Evolutionary conservation across 2,329 filamentous ascomycete genomes (phyloP).

Genomic region (Venturia effusa): DNA sequence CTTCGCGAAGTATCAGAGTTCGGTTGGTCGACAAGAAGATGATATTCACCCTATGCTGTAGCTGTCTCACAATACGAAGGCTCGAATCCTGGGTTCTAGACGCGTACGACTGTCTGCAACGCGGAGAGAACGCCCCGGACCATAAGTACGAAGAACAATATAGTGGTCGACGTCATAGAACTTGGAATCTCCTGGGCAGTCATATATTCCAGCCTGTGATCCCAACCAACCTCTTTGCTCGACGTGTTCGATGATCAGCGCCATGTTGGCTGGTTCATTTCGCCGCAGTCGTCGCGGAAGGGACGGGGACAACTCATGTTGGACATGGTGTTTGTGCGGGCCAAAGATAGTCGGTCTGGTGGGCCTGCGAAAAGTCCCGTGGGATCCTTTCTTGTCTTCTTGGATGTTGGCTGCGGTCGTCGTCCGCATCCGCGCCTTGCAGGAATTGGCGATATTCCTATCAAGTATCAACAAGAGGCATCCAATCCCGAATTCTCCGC

Average conservation of each 20-base stretch:
- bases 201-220: not conserved
- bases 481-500: not conserved
- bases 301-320: not conserved
- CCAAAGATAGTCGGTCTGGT: not conserved
- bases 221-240: not conserved
- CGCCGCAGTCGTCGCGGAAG: not conserved
- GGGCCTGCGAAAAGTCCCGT: not conserved
- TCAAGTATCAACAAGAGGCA: not conserved
- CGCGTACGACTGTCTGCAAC: too few species aligned
- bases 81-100: too few species aligned
- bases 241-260: not conserved
- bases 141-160: not conserved
- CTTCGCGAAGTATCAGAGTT: not conserved
- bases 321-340: not conserved
- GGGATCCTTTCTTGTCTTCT: not conserved
- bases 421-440: not conserved
- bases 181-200: not conserved
- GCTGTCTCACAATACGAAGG: not conserved
- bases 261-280: not conserved
- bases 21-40: not conserved
- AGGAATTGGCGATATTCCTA: not conserved
- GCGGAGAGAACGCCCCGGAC: not conserved
- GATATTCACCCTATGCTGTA: not conserved
- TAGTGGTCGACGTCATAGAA: slow-evolving; percentile 2
- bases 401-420: not conserved